phyloP scores from a whole-genome alignment of 352 stramenopile genomes.

The Hyaloperonospora arabidopsidis region DNA sequence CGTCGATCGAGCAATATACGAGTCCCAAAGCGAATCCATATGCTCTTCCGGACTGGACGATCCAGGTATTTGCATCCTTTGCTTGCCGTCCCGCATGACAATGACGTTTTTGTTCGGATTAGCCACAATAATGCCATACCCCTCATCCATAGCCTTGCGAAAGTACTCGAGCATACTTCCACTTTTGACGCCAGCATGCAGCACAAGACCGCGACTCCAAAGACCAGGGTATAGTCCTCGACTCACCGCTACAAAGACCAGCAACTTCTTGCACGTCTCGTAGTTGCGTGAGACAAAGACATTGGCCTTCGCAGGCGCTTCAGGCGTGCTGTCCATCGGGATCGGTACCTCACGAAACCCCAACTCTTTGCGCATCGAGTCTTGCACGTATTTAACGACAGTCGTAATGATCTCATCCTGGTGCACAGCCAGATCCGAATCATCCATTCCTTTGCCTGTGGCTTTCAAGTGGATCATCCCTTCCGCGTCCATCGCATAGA shows the following conservation, averaged over 20 bases:
- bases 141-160: constrained; percentile 75
- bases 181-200: constrained; percentile 81
- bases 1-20: constrained; percentile 52
- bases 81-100: constrained; percentile 69
- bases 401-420: constrained; percentile 85
- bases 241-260: constrained; percentile 83
- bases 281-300: constrained; percentile 82
- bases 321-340: constrained; percentile 48
- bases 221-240: constrained; percentile 72
- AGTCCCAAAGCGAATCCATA: constrained; percentile 85
- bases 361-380: constrained; percentile 75
- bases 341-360: constrained; percentile 75
- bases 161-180: constrained; percentile 88
- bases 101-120: constrained; percentile 89
- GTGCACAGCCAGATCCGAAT: constrained; percentile 80
- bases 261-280: constrained; percentile 65
- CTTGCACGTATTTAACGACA: constrained; percentile 80
- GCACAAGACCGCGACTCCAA: constrained; percentile 77
- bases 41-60: constrained; percentile 82
- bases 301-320: constrained; percentile 60
- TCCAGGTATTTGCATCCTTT: constrained; percentile 73
- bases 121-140: constrained; percentile 81
- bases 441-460: constrained; percentile 71
- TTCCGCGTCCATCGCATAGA: constrained; percentile 79
- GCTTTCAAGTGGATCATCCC: constrained; percentile 83